Base-by-base conservation (phyloP, 2,329 filamentous ascomycete species). In the Trematosphaeria pertusa region DNA sequence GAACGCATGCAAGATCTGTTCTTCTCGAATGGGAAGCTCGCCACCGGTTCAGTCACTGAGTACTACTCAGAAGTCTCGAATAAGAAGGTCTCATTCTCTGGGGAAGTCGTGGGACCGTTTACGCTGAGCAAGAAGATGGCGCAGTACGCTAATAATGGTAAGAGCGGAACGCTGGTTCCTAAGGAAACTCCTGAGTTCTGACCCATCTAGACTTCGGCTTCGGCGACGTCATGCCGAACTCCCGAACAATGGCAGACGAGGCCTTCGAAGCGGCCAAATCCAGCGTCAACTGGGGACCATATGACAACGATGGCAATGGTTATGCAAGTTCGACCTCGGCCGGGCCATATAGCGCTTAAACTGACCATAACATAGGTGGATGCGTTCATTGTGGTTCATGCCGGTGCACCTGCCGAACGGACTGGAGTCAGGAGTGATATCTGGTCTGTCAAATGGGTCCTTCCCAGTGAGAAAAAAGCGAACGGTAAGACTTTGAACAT, bases 371-470 rank as follows among this genome's bases (percentile, higher is more conserved):
- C 12, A 12, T n/a, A 58, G 55, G 56, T 62, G 14, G 61, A 64
- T 58, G 61, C 59, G 1, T 64, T 59, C 45, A 46, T 64, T 5
- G 50, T 62, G 3, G 56, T 62, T 12, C 61, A 64, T 41, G 61
- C 61, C 15, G 61, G 59, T 11, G 35, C 33, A 15, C 57, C 43
- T 17, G 57, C 55, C n/a, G 61, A 57, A 6, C 43, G 52, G 26
- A 56, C 52, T 10, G 49, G 49, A 8, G 35, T 49, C 10, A 10
- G 14, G 2, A 42, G 39, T n/a, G 54, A 64, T 39, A 56, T 64
- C 9, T 64, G 61, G 61, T 54, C 48, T 28, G 48, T 62, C 5
- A 64, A 64, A 46, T 62, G 60, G 61, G 49, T 48, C 3, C 46
- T 64, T 2, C 57, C 55, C 0, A 15, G 48, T 10, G 51, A 54